These are phyloP conservation scores for Arthrobotrys sinensis DNA, from an alignment of 2,329 filamentous ascomycete genomes.

Conservation along the genomic window DNA sequence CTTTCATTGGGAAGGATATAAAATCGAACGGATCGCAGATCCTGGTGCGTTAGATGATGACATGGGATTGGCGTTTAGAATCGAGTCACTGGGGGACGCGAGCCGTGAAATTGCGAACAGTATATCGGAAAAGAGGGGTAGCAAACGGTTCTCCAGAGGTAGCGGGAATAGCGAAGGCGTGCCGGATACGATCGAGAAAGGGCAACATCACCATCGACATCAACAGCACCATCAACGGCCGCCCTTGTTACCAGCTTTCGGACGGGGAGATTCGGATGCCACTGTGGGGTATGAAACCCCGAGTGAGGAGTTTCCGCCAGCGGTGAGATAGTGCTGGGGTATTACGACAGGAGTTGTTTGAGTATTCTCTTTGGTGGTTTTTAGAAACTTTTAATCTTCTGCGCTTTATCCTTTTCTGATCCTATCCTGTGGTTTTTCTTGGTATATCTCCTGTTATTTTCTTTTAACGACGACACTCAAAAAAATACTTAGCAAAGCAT, in stretches of 20 bases:
- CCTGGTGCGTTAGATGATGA: slow-evolving; percentile 37
- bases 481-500: slow-evolving; percentile 23
- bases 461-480: slow-evolving; percentile 31
- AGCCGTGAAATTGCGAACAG: slow-evolving; percentile 56
- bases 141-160: slow-evolving; percentile 47
- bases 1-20: slow-evolving; percentile 54
- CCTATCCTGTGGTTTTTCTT: slow-evolving; percentile 14
- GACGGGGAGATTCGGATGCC: slow-evolving; percentile 37
- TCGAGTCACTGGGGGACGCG: slow-evolving; percentile 47
- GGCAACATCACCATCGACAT: slow-evolving; percentile 16
- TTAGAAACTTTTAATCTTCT: slow-evolving; percentile 27
- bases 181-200: slow-evolving; percentile 46
- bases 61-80: slow-evolving; percentile 44
- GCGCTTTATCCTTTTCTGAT: not conserved
- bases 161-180: slow-evolving; percentile 35
- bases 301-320: slow-evolving; percentile 56
- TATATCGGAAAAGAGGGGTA: slow-evolving; percentile 48
- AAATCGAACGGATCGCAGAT: slow-evolving; percentile 48
- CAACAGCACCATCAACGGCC: slow-evolving; percentile 25
- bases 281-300: slow-evolving; percentile 54
- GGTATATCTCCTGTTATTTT: slow-evolving; percentile 15
- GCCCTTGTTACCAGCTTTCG: slow-evolving; percentile 46
- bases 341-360: slow-evolving; percentile 14
- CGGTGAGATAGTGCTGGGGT: slow-evolving; percentile 20
- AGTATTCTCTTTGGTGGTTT: slow-evolving; percentile 16